Percentiles rank a stretch among this genome's conserved stretches.
These are phyloP conservation scores for Penicillium soppii DNA, from an alignment of 495 filamentous ascomycete genomes.

Conservation along the genomic window DNA sequence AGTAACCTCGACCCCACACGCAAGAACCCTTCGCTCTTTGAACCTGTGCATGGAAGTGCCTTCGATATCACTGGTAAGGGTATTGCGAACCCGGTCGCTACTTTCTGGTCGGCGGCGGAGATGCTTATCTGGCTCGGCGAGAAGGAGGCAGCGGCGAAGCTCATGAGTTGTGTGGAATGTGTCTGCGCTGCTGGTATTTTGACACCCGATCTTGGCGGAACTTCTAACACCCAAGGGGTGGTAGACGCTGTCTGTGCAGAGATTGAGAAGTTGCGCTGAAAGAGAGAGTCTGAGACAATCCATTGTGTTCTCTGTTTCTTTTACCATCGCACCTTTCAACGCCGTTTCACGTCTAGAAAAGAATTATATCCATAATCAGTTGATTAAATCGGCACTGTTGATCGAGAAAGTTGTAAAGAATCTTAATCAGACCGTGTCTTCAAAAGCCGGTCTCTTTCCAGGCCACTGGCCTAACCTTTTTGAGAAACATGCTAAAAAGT, in stretches of 20 bases:
- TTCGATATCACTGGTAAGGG: slow-evolving; percentile 69
- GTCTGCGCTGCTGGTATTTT: slow-evolving; percentile 50
- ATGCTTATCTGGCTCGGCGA: slow-evolving; percentile 63
- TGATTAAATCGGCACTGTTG: too few relatives aligned
- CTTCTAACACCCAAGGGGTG: slow-evolving; percentile 50
- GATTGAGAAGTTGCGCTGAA: slow-evolving; percentile 33
- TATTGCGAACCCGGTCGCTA: slow-evolving; percentile 62
- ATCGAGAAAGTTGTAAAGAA: background rate
- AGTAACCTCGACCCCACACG: slow-evolving; percentile 59
- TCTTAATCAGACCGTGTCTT: background rate
- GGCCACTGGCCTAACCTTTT: background rate
- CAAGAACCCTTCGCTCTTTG: slow-evolving; percentile 56
- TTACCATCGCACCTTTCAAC: too few relatives aligned
- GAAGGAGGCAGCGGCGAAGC: slow-evolving; percentile 44
- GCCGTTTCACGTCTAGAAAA: background rate
- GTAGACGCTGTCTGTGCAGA: slow-evolving; percentile 55
- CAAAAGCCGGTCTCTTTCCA: background rate
- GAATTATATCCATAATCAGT: background rate
- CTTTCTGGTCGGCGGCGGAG: slow-evolving; percentile 62
- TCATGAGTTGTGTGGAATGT: slow-evolving; percentile 56
- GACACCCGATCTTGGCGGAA: slow-evolving; percentile 58
- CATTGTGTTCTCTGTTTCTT: slow-evolving; percentile 1
- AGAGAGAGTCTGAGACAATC: slow-evolving; percentile 3
- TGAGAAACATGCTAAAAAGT: background rate
- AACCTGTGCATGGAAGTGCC: slow-evolving; percentile 60